Evolutionary conservation across 768 basidiomycete species (phyloP).

Genomic region (Pleurotus djamor): DNA sequence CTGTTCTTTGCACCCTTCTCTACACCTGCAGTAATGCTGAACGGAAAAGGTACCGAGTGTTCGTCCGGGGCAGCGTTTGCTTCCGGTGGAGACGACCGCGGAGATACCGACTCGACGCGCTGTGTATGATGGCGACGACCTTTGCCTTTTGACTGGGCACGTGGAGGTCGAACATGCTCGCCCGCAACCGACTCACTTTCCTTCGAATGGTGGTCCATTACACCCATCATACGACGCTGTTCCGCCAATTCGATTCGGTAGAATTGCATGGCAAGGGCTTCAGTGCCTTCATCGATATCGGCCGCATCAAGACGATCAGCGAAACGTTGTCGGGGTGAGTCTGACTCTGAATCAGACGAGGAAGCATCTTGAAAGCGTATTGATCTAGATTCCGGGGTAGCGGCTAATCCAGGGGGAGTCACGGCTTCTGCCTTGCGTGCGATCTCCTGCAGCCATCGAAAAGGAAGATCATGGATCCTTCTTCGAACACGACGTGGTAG

Average conservation of each 20-base stretch:
- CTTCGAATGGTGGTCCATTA: slow-evolving; percentile 87
- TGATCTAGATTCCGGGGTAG: background rate
- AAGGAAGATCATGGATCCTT: slow-evolving; percentile 75
- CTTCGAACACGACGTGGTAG: slow-evolving; percentile 45
- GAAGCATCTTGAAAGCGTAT: background rate
- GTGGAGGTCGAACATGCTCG: background rate
- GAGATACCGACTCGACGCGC: slow-evolving; percentile 13
- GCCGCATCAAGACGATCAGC: slow-evolving; percentile 23
- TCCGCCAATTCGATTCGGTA: slow-evolving; percentile 91
- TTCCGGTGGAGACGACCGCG: slow-evolving; percentile 8
- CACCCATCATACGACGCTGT: slow-evolving; percentile 81
- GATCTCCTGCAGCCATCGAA: slow-evolving; percentile 75
- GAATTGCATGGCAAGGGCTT: slow-evolving; percentile 88
- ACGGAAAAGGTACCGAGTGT: slow-evolving; percentile 62
- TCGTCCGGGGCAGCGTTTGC: slow-evolving; percentile 5
- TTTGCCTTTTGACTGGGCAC: background rate
- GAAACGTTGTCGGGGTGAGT: slow-evolving; percentile 8
- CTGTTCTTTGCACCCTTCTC: slow-evolving; percentile 95
- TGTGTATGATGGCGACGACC: background rate
- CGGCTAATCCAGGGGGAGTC: background rate
- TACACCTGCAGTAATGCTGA: slow-evolving; percentile 92
- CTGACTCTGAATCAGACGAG: background rate
- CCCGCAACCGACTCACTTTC: slow-evolving; percentile 39
- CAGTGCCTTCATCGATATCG: slow-evolving; percentile 65
- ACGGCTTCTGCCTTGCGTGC: slow-evolving; percentile 45